Evolutionary conservation across 2,329 filamentous ascomycete species (phyloP).

Genomic region (Fusarium mundagurra): DNA sequence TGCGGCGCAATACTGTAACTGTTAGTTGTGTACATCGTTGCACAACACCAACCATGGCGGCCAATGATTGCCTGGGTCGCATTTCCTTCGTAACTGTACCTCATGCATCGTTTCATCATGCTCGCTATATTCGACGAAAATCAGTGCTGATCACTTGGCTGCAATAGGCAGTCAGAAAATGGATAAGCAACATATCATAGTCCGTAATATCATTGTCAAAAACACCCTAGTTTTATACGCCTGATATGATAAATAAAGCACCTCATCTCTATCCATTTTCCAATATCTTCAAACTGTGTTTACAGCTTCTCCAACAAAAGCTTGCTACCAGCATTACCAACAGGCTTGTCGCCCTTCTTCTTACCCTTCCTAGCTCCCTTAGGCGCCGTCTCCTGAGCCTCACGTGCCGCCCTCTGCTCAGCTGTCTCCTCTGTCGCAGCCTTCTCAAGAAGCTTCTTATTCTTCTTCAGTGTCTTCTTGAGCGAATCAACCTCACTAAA

Average conservation of each 20-base stretch:
- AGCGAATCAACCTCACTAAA: slow-evolving; percentile 75
- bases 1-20: slow-evolving; percentile 4
- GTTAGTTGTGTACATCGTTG: slow-evolving; percentile 2
- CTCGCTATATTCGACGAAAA: not conserved
- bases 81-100: not conserved
- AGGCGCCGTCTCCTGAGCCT: slow-evolving; percentile 57
- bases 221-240: slow-evolving; percentile 40
- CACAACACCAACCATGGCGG: not conserved
- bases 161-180: not conserved
- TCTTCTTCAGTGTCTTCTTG: slow-evolving; percentile 75
- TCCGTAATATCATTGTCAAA: slow-evolving; percentile 39
- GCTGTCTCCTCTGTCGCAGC: slow-evolving; percentile 69
- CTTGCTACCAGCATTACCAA: slow-evolving; percentile 71
- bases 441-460: slow-evolving; percentile 75
- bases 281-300: not conserved
- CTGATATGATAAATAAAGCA: slow-evolving; percentile 33
- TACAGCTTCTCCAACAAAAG: slow-evolving; percentile 68
- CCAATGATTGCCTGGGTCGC: not conserved
- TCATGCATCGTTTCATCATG: not conserved
- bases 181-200: slow-evolving; percentile 20
- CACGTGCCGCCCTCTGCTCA: slow-evolving; percentile 62
- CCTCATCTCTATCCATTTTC: slow-evolving; percentile 5
- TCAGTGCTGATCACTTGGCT: not conserved
- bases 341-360: slow-evolving; percentile 55
- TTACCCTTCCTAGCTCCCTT: slow-evolving; percentile 56